phyloP scores from a whole-genome alignment of 108 stramenopile genomes.

The Halocafeteria seosinensis region DNA sequence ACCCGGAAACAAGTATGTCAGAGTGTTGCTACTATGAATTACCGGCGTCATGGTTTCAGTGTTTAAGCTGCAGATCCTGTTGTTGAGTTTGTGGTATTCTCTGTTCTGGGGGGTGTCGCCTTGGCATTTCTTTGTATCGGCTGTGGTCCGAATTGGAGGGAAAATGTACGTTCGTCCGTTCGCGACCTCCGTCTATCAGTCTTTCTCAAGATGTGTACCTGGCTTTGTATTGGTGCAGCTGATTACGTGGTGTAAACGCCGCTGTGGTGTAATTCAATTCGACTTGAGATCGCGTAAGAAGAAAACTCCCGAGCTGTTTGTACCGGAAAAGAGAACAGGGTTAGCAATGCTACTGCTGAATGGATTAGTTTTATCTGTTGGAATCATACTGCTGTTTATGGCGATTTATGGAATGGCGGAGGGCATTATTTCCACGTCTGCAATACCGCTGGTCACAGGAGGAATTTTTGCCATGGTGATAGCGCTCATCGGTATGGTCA shows the following conservation, averaged over 20 bases:
- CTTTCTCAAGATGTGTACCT: no score
- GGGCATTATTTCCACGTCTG: background rate
- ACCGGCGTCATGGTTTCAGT: no score
- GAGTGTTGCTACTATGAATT: no score
- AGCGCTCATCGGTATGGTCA: background rate
- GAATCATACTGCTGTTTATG: background rate
- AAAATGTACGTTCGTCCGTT: no score
- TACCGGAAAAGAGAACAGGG: background rate
- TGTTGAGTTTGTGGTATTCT: background rate
- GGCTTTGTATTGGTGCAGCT: no score
- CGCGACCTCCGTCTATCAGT: no score
- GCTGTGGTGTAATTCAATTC: background rate
- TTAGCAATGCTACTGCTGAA: background rate
- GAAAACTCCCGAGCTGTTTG: no score
- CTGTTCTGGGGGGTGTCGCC: background rate
- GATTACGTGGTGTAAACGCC: background rate
- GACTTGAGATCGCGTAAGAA: background rate
- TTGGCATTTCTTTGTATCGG: background rate
- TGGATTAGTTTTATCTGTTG: background rate
- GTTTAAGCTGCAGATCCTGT: no score
- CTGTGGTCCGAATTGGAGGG: background rate
- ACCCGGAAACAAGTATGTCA: background rate
- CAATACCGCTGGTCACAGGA: background rate
- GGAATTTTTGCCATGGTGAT: background rate
- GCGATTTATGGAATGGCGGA: background rate